These are phyloP conservation scores for Neurospora pannonica DNA, from an alignment of 495 filamentous ascomycete genomes.

Conservation along the genomic window DNA sequence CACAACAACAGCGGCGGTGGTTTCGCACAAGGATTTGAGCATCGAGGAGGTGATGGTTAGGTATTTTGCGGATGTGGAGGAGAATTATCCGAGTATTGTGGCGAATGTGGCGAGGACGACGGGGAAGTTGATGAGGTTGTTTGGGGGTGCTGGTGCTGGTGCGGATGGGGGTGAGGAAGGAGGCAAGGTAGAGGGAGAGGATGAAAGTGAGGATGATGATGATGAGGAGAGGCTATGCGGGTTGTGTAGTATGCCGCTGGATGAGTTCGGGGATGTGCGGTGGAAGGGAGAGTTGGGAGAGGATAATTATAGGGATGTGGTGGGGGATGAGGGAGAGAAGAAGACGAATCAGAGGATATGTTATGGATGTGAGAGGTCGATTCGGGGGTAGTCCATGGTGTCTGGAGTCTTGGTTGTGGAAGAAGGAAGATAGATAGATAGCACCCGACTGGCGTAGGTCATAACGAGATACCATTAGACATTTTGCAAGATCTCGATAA, in stretches of 20 bases:
- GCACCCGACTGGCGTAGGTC: not conserved
- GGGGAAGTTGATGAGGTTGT: conserved; percentile 53
- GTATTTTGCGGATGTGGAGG: conserved; percentile 81
- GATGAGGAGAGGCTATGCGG: conserved; percentile 26
- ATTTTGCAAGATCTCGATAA: not conserved
- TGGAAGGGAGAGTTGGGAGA: conserved; percentile 41
- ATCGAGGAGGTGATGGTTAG: conserved; percentile 86
- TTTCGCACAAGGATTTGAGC: conserved; percentile 63
- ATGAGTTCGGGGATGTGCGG: conserved; percentile 35
- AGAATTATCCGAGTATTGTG: conserved; percentile 83
- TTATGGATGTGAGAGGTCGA: conserved; percentile 45
- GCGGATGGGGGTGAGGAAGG: not conserved
- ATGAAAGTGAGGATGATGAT: not conserved
- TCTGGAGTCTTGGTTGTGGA: not conserved
- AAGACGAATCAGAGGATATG: conserved; percentile 24
- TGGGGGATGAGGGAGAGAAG: conserved; percentile 2
- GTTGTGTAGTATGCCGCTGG: conserved; percentile 42
- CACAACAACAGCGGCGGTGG: conserved; percentile 31
- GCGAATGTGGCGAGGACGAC: conserved; percentile 87
- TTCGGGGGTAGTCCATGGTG: conserved; percentile 17
- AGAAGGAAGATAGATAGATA: not conserved
- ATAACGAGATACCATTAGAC: not conserved
- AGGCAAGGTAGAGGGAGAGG: not conserved
- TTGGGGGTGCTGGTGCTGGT: not conserved
- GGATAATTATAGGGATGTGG: not conserved